phyloP scores from a whole-genome alignment of 352 stramenopile species.

The Phytophthora chlamydospora region DNA sequence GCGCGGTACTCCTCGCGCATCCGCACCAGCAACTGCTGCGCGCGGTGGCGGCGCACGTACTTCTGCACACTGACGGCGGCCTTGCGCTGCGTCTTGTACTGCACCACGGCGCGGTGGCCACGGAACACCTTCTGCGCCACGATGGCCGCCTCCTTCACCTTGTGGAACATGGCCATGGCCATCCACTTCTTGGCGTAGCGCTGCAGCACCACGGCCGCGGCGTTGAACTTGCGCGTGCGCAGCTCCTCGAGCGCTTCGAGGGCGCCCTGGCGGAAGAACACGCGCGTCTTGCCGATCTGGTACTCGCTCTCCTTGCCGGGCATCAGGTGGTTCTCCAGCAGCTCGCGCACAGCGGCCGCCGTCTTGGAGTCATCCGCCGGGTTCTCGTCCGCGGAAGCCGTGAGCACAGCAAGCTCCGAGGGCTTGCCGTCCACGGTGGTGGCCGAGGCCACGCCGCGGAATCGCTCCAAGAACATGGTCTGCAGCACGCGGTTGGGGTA shows the following conservation, averaged over 20 bases:
- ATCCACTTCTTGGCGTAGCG: conserved; percentile 85
- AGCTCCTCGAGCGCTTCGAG: conserved; percentile 92
- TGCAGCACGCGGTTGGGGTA: conserved; percentile 97
- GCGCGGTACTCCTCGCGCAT: conserved; percentile 75
- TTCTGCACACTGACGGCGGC: conserved; percentile 74
- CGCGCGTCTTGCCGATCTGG: conserved; percentile 91
- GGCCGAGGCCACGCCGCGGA: conserved; percentile 62
- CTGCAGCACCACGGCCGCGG: conserved; percentile 81
- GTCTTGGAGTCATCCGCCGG: conserved; percentile 41
- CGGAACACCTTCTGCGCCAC: conserved; percentile 67
- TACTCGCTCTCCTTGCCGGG: conserved; percentile 68
- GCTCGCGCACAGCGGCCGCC: conserved; percentile 46
- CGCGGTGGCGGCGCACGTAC: conserved; percentile 61
- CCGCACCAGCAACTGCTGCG: conserved; percentile 57
- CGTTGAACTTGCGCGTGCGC: conserved; percentile 80
- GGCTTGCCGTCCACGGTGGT: conserved; percentile 27
- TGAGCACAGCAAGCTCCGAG: conserved; percentile 43
- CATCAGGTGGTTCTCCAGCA: conserved; percentile 70
- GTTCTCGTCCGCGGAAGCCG: conserved; percentile 44
- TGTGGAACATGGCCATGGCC: conserved; percentile 66
- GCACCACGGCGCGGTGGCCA: conserved; percentile 42
- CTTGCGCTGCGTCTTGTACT: conserved; percentile 70
- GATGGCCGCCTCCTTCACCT: conserved; percentile 61
- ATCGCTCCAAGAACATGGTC: conserved; percentile 85
- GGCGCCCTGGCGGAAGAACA: conserved; percentile 94